phyloP scores from a whole-genome alignment of 2,329 filamentous ascomycete genomes.

The Phyllosticta citribraziliensis region DNA sequence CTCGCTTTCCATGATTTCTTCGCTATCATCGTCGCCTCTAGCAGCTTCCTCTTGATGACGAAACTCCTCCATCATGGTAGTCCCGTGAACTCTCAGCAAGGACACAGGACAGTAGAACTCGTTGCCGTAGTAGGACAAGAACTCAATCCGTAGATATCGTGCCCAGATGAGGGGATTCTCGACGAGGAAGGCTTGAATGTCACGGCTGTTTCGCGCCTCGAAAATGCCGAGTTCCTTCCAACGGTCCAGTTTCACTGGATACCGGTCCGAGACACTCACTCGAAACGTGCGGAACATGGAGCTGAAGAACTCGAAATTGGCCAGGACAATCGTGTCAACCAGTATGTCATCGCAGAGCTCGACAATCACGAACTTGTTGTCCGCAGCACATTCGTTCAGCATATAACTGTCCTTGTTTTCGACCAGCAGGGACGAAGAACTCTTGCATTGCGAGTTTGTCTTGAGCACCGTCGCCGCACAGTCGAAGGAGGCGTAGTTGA shows the following conservation, averaged over 20 bases:
- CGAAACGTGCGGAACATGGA: constrained; percentile 89
- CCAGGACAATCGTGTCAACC: constrained; percentile 91
- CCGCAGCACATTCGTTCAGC: constrained; percentile 77
- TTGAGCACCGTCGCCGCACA: constrained; percentile 90
- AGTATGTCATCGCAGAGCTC: constrained; percentile 81
- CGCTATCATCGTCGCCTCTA: constrained; percentile 49
- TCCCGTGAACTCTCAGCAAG: constrained; percentile 82
- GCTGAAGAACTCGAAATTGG: constrained; percentile 98
- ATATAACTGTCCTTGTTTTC: constrained; percentile 99
- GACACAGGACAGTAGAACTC: constrained; percentile 96
- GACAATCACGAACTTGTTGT: constrained; percentile 89
- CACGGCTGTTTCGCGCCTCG: constrained; percentile 82
- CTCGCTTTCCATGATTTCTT: constrained; percentile 36
- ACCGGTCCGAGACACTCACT: constrained; percentile 87
- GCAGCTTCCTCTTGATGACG: constrained; percentile 70
- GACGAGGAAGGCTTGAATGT: constrained; percentile 90
- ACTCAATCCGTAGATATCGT: constrained; percentile 83
- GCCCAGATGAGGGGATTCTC: constrained; percentile 94
- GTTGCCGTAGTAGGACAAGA: constrained; percentile 86
- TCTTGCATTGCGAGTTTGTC: constrained; percentile 76
- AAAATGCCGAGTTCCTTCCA: constrained; percentile 86
- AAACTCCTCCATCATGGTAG: constrained; percentile 87
- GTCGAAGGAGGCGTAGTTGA: constrained; percentile 96
- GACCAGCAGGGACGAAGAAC: constrained; percentile 76
- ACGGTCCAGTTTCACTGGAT: constrained; percentile 82